Base-by-base conservation (phyloP, 2,329 filamentous ascomycete genomes). In the Escovopsis sp. region DNA sequence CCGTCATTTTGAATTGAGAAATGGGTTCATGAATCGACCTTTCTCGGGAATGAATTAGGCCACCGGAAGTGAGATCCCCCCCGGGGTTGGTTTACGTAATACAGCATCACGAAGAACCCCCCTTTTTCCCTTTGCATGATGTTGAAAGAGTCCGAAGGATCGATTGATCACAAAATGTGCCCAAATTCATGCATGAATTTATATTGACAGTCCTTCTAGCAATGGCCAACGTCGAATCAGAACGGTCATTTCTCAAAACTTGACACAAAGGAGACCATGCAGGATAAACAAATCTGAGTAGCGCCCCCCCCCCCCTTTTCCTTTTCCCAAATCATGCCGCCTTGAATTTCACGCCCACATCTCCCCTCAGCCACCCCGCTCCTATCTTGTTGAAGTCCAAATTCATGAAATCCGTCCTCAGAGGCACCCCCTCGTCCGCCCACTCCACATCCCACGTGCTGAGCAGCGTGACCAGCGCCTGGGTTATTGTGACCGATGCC, bases 351-450 rank as follows among this genome's bases (percentile, higher is more conserved):
- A 30, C 27, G 27, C 27, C 27, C 39, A 48, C 40, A 37, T 39
- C 35, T 5, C 40, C 47, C 34, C 42, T 46, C 5, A 50, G 35
- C 43, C 48, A 48, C 4, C 47, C 44, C 1, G 30, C 34, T 2
- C 48, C 49, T 37, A 43, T 35, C 35, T 45, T 48, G 30, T 46
- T 44, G 30, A 51, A 49, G 20, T 51, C 42, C 1, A 48, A 35
- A 1, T 34, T 39, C 16, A 39, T 36, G 27, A 48, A 48, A 14
- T 43, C 37, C 11, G 41, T 43, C 15, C 20, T 33, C 11, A 4
- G 24, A 7, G 43, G 24, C 7, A 40, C 34, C 9, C 40, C 42
- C 8, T 30, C 20, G 11, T 30, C 42, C 14, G 39, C 44, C 48
- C 48, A 51, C 3, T 20, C 30, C 25, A 50, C 30, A 33, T 51